Base-by-base conservation (phyloP, 805 yeast genomes). In the Lachancea quebecensis region DNA sequence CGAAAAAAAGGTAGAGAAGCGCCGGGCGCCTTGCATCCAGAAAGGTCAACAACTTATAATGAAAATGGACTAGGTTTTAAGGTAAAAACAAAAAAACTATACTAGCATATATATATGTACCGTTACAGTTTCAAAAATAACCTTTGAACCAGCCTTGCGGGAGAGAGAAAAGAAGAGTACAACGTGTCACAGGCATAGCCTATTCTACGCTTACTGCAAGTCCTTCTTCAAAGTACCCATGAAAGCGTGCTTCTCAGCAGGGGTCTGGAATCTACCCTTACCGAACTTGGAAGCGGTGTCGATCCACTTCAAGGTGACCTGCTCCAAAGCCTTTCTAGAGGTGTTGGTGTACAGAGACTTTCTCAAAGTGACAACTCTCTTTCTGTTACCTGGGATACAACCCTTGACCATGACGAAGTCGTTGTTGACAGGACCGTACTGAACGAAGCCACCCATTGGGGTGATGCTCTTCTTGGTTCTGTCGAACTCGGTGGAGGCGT, bases 201-300 rank as follows among this genome's bases (percentile, higher is more conserved):
- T 12, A 12, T 38, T 38, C 21, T 21, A 21, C 25, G 25, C 5
- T 30, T 30, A 30, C 70, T 81, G 77, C 72, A 87, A 81, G 76
- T 90, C 97, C 84, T 87, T 90, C 95, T 93, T 93, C 74, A 93
- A 85, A 70, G 99, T 91, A 81, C 99, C 99, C 81, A 90, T 68
- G 91, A 93, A 93, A 71, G 99, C 95, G 71, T 84, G 89, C 90
- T 95, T 95, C 83, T 93, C 99, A 74, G 97, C 98, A 68, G 97
- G 95, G 70, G 99, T 93, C 81, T 93, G 99, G 98, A 93, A 93
- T 85, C 99, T 93, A 82, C 99, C 99, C 88, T 93, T 95, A 85
- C 99, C 99, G 90, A 93, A 93, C 79, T 91, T 90, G 70, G 99
- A 93, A 72, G 99, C 96, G 67, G 99, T 93, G 76, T 93, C 99